Percentiles rank a stretch among this genome's conserved stretches.
Conservation (phyloP, 1,284 basidiomycete genomes). For the Pyrrhoderma noxium region DNA sequence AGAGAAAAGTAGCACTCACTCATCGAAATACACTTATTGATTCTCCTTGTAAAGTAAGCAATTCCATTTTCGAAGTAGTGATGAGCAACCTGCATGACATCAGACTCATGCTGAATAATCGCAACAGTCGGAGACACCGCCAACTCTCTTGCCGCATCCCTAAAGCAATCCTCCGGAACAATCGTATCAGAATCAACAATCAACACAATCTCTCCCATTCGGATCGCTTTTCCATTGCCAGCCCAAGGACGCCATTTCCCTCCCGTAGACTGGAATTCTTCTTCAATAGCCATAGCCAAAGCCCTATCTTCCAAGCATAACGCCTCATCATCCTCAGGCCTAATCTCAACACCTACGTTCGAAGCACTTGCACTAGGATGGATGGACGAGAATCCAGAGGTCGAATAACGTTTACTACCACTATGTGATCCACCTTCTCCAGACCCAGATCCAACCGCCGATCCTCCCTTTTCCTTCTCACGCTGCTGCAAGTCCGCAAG, state of each 20-base stretch:
- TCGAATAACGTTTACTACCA: no score
- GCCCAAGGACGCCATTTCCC: constrained; percentile 57
- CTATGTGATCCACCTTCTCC: constrained; percentile 21
- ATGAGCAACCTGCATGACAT: constrained; percentile 80
- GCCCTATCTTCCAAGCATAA: constrained; percentile 53
- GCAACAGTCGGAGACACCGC: constrained; percentile 70
- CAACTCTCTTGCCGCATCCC: constrained; percentile 79
- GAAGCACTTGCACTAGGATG: no score
- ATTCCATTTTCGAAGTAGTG: constrained; percentile 87
- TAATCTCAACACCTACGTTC: no score
- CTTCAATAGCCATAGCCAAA: constrained; percentile 57
- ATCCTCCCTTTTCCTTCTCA: constrained; percentile 32
- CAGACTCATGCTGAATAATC: constrained; percentile 80
- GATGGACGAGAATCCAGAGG: no score
- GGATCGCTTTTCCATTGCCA: constrained; percentile 47
- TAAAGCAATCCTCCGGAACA: constrained; percentile 80
- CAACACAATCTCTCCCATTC: constrained; percentile 59
- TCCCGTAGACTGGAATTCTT: constrained; percentile 54
- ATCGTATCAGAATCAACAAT: constrained; percentile 79
- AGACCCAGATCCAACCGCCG: constrained; percentile 11
- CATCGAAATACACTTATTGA: constrained; percentile 72
- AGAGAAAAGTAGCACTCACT: no score
- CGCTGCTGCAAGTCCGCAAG: no score
- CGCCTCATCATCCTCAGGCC: constrained; percentile 21
- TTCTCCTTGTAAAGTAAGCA: constrained; percentile 74